Percentiles rank a stretch among this genome's conserved stretches.
phyloP scores from a whole-genome alignment of 345 rosid species.

The Eutrema japonicum region DNA sequence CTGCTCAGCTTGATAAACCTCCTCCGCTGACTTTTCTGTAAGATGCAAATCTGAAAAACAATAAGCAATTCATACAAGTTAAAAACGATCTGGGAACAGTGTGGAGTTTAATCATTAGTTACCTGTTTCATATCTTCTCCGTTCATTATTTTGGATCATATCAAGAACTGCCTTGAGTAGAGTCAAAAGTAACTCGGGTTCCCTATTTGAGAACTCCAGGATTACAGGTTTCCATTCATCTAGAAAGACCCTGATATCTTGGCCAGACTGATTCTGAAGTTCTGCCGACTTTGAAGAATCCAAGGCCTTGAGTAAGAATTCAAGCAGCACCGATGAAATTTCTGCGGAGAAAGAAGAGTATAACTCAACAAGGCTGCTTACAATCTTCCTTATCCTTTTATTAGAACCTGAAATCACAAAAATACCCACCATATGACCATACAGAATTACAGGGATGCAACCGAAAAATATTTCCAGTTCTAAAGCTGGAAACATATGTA shows the following conservation, averaged over 20 bases:
- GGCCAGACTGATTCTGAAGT: conserved; percentile 42
- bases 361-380: conserved; percentile 61
- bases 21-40: conserved; percentile 42
- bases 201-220: conserved; percentile 62
- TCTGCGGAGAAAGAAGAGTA: conserved; percentile 74
- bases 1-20: conserved; percentile 47
- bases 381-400: conserved; percentile 54
- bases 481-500: not conserved
- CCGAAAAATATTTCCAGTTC: not conserved
- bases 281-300: conserved; percentile 52
- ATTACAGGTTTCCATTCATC: conserved; percentile 74
- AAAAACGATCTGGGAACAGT: conserved; percentile 3
- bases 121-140: conserved; percentile 57
- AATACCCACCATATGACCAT: conserved; percentile 24
- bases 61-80: conserved; percentile 27
- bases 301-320: conserved; percentile 59
- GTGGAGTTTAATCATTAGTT: conserved; percentile 14
- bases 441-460: conserved; percentile 12
- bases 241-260: conserved; percentile 43
- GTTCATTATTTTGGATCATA: conserved; percentile 55
- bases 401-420: conserved; percentile 61
- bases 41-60: conserved; percentile 40
- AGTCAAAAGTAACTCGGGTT: conserved; percentile 71
- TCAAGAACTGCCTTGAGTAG: conserved; percentile 70
- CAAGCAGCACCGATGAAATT: conserved; percentile 68